Percentiles rank a stretch among this genome's conserved stretches.
phyloP scores from a whole-genome alignment of 2,329 filamentous ascomycete genomes.

The Tolypocladium guangdongense region DNA sequence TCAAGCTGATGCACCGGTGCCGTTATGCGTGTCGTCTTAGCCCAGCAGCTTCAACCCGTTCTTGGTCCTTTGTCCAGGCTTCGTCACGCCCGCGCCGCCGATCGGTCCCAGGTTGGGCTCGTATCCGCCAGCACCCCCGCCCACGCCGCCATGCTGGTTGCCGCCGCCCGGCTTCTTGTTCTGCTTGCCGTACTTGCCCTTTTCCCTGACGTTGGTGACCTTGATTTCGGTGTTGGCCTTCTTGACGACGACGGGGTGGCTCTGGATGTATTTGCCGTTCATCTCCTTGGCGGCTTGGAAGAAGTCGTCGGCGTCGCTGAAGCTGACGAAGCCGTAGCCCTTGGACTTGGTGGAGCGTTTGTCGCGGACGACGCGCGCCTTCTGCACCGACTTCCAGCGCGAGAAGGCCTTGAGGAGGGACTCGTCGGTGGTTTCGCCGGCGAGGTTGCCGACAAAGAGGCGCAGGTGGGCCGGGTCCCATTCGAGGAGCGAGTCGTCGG shows the following conservation, averaged over 20 bases:
- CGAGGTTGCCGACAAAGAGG: slow-evolving; percentile 92
- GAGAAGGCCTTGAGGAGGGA: slow-evolving; percentile 89
- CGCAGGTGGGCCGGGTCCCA: slow-evolving; percentile 95
- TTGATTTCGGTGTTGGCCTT: slow-evolving; percentile 90
- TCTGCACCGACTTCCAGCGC: slow-evolving; percentile 77
- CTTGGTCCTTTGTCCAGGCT: slow-evolving; percentile 57
- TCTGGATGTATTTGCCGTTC: slow-evolving; percentile 98
- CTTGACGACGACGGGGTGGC: slow-evolving; percentile 79
- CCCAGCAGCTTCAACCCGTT: slow-evolving; percentile 51
- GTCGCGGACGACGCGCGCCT: slow-evolving; percentile 87
- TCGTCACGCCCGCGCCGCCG: slow-evolving; percentile 42
- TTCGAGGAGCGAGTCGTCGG: slow-evolving; percentile 76
- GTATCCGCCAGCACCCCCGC: slow-evolving; percentile 24
- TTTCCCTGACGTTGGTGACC: slow-evolving; percentile 56
- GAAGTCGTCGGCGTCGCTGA: slow-evolving; percentile 90
- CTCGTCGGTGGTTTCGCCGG: slow-evolving; percentile 94
- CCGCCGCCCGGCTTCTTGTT: slow-evolving; percentile 18
- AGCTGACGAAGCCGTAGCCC: slow-evolving; percentile 93
- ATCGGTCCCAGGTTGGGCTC: slow-evolving; percentile 41
- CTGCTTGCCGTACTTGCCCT: slow-evolving; percentile 27
- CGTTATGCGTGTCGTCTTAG: slow-evolving; percentile 15
- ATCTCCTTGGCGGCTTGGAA: slow-evolving; percentile 96
- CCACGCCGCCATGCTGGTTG: slow-evolving; percentile 5
- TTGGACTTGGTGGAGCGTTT: slow-evolving; percentile 95
- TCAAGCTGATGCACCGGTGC: not conserved